Percentiles rank a stretch among this genome's conserved stretches.
Evolutionary conservation across 2,329 filamentous ascomycete genomes (phyloP).

Genomic region (Magnaporthiopsis poae): DNA sequence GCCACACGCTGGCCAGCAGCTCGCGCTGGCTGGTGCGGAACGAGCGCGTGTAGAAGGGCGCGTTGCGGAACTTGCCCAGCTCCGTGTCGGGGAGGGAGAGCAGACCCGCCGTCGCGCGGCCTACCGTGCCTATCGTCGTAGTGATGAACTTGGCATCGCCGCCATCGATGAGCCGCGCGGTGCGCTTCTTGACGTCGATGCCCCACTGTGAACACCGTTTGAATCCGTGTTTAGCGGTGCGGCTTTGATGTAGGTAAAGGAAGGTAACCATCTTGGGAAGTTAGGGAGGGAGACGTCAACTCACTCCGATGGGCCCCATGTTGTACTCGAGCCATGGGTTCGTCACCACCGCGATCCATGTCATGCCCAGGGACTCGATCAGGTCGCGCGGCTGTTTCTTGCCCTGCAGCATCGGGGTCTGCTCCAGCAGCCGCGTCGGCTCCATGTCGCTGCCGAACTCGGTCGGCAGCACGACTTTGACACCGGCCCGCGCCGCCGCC

Average conservation of each 20-base stretch:
- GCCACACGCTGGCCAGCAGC: slow-evolving; percentile 52
- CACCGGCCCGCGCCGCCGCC: slow-evolving; percentile 32
- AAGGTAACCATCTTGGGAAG: too few relatives aligned
- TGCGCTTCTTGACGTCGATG: slow-evolving; percentile 18
- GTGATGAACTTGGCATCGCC: slow-evolving; percentile 46
- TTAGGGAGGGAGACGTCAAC: too few relatives aligned
- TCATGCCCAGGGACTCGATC: slow-evolving; percentile 27
- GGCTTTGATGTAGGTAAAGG: too few relatives aligned
- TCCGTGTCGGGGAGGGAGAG: slow-evolving; percentile 28
- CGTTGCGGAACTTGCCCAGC: slow-evolving; percentile 3
- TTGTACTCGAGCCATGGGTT: slow-evolving; percentile 46
- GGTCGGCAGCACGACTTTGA: slow-evolving; percentile 38
- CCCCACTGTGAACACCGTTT: slow-evolving; percentile 13
- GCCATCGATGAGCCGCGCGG: slow-evolving; percentile 37
- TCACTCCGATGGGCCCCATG: slow-evolving; percentile 21
- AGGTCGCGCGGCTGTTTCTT: slow-evolving; percentile 2
- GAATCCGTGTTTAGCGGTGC: too few relatives aligned
- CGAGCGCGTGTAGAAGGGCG: slow-evolving; percentile 38
- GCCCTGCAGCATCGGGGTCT: slow-evolving; percentile 12
- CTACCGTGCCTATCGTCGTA: slow-evolving; percentile 49
- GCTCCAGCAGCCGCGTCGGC: slow-evolving; percentile 15
- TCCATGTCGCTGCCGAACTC: slow-evolving; percentile 21
- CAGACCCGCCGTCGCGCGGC: slow-evolving; percentile 27
- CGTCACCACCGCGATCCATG: slow-evolving; percentile 26
- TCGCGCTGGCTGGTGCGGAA: slow-evolving; percentile 53